A percentile compares a stretch with the other conserved stretches of the same genome.
Evolutionary conservation across 352 stramenopile genomes (phyloP).

Genomic region (Peronosclerospora sorghi): DNA sequence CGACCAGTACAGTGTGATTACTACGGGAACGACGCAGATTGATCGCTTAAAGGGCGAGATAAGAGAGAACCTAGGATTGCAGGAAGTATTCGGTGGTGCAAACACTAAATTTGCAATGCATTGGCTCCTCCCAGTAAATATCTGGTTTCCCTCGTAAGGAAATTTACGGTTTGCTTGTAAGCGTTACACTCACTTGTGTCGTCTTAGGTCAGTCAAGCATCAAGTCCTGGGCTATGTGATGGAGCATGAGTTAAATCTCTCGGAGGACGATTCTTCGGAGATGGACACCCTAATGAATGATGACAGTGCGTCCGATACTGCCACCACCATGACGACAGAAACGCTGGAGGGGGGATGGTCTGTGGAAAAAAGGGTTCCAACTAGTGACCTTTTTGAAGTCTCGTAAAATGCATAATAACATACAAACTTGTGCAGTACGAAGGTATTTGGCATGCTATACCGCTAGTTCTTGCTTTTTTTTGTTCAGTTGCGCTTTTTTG

Average conservation of each 20-base stretch:
- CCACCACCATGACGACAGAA: constrained; percentile 44
- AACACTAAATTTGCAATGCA: constrained; percentile 47
- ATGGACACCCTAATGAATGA: constrained; percentile 60
- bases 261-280: constrained; percentile 64
- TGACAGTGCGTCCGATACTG: constrained; percentile 22
- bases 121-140: constrained; percentile 78
- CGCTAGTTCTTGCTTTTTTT: background rate
- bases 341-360: constrained; percentile 77
- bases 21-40: constrained; percentile 94
- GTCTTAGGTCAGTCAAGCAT: constrained; percentile 60
- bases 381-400: constrained; percentile 32
- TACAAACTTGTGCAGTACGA: constrained; percentile 10
- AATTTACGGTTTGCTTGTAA: background rate
- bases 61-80: constrained; percentile 58
- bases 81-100: constrained; percentile 70
- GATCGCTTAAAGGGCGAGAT: constrained; percentile 92
- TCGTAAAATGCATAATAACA: constrained; percentile 27
- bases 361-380: constrained; percentile 66
- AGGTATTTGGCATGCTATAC: background rate
- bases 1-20: constrained; percentile 96
- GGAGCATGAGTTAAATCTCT: constrained; percentile 52
- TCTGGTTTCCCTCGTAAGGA: constrained; percentile 78
- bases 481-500: background rate
- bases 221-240: constrained; percentile 77
- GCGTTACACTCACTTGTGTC: background rate